Conservation (phyloP, 768 basidiomycete species). For the Agaricus sinodeliciosus region DNA sequence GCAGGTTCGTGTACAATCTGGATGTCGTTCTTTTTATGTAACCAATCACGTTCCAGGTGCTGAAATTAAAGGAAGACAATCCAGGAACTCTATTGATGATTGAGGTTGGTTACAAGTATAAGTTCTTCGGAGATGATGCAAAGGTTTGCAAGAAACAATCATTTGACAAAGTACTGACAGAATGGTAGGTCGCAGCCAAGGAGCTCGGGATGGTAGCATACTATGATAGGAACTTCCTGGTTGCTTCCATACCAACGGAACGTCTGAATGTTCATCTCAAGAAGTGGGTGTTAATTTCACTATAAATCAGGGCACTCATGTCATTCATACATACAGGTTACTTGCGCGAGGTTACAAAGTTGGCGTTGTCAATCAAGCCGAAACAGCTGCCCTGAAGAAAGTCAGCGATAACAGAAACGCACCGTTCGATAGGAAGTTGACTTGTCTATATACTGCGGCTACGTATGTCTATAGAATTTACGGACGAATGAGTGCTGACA, state of each 20-base stretch:
- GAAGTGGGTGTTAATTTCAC: constrained; percentile 41
- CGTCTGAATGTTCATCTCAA: constrained; percentile 66
- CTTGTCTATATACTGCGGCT: constrained; percentile 77
- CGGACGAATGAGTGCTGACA: constrained; percentile 2
- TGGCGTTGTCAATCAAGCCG: constrained; percentile 75
- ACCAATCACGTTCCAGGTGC: constrained; percentile 29
- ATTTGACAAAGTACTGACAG: neutral
- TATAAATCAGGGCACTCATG: neutral
- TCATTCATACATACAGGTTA: constrained; percentile 31
- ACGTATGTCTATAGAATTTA: constrained; percentile 51
- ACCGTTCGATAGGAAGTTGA: constrained; percentile 68
- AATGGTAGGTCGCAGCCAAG: constrained; percentile 56
- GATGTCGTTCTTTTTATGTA: neutral
- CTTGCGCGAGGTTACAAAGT: constrained; percentile 77
- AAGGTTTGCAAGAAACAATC: constrained; percentile 33
- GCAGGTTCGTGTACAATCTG: constrained; percentile 34
- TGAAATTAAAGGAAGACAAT: constrained; percentile 55
- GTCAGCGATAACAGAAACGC: constrained; percentile 66
- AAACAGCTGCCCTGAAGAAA: constrained; percentile 89
- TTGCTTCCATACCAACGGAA: constrained; percentile 68
- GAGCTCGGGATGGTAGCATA: constrained; percentile 78
- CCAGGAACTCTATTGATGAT: constrained; percentile 67
- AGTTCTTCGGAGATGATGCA: constrained; percentile 82
- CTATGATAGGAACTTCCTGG: constrained; percentile 62
- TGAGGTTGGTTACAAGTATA: constrained; percentile 80